These are phyloP conservation scores for Phaeotremella fagi DNA, from an alignment of 768 basidiomycete species.

Conservation along the genomic window DNA sequence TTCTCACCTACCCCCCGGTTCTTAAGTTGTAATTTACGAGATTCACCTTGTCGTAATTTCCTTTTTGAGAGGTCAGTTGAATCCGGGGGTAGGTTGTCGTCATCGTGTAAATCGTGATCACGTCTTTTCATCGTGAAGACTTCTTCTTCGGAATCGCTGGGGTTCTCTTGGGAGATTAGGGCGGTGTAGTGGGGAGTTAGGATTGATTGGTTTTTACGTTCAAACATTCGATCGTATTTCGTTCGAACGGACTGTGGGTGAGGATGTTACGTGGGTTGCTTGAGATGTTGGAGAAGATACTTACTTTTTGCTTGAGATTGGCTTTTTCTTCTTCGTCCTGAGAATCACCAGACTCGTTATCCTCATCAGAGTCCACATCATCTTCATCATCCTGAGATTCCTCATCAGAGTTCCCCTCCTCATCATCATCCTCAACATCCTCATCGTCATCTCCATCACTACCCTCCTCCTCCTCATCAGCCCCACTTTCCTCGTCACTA, in stretches of 20 bases:
- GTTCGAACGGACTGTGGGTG: slow-evolving; percentile 62
- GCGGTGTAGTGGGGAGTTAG: slow-evolving; percentile 85
- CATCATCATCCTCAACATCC: slow-evolving; percentile 8
- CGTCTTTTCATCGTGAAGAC: slow-evolving; percentile 93
- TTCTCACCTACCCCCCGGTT: slow-evolving; percentile 62
- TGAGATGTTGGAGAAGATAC: no score
- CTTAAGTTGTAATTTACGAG: slow-evolving; percentile 68
- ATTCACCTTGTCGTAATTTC: slow-evolving; percentile 67
- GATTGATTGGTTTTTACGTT: slow-evolving; percentile 88
- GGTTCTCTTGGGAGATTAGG: slow-evolving; percentile 66
- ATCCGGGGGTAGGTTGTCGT: slow-evolving; percentile 4
- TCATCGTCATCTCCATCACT: slow-evolving; percentile 22
- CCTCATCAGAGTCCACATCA: no score
- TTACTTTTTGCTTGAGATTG: no score
- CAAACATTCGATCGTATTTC: slow-evolving; percentile 97
- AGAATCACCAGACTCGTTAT: no score
- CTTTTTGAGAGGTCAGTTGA: slow-evolving; percentile 70
- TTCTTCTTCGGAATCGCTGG: slow-evolving; percentile 53
- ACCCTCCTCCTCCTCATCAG: slow-evolving; percentile 26
- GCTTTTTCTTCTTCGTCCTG: no score
- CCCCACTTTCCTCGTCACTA: slow-evolving; percentile 20
- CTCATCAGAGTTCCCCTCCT: slow-evolving; percentile 16
- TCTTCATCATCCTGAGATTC: slow-evolving; percentile 16
- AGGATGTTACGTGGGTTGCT: no score
- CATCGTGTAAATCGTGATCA: slow-evolving; percentile 63